Conservation (phyloP, 805 yeast genomes). For the Sugiyamaella lignohabitans region DNA sequence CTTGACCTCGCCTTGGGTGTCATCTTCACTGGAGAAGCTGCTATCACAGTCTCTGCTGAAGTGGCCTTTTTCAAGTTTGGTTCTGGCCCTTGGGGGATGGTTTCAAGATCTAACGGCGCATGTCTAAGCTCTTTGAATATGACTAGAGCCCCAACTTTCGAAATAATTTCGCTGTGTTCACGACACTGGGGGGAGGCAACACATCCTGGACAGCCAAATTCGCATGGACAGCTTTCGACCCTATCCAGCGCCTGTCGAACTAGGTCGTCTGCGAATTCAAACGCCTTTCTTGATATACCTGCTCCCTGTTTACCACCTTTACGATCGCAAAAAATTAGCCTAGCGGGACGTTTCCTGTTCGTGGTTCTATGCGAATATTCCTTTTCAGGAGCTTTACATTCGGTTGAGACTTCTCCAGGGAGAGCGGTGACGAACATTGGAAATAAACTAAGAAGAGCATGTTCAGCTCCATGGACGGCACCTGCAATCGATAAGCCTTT, state of each 20-base stretch:
- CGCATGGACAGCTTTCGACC: constrained; percentile 56
- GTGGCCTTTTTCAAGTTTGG: constrained; percentile 21
- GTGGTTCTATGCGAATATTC: constrained; percentile 80
- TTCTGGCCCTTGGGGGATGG: constrained; percentile 34
- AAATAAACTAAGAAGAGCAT: constrained; percentile 71
- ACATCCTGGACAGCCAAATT: constrained; percentile 72
- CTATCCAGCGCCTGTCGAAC: constrained; percentile 49
- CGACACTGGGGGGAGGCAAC: constrained; percentile 77
- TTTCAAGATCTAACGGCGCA: constrained; percentile 40
- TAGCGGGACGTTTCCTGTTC: constrained; percentile 71
- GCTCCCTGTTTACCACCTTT: constrained; percentile 70
- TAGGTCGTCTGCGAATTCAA: constrained; percentile 66
- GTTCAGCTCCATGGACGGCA: constrained; percentile 96
- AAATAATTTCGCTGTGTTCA: constrained; percentile 74
- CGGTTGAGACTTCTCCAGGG: constrained; percentile 67
- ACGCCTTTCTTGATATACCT: constrained; percentile 74
- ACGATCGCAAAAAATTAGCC: constrained; percentile 77
- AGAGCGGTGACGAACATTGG: constrained; percentile 71
- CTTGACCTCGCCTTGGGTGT: neutral
- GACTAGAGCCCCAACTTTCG: constrained; percentile 77
- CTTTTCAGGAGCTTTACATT: constrained; percentile 96
- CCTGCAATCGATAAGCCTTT: constrained; percentile 72
- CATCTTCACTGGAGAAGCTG: constrained; percentile 7
- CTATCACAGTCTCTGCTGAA: constrained; percentile 11
- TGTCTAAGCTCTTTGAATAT: constrained; percentile 61